Percentiles rank a stretch among this genome's conserved stretches.
phyloP scores from a whole-genome alignment of 2,329 filamentous ascomycete species.

The Microcera coccophila region DNA sequence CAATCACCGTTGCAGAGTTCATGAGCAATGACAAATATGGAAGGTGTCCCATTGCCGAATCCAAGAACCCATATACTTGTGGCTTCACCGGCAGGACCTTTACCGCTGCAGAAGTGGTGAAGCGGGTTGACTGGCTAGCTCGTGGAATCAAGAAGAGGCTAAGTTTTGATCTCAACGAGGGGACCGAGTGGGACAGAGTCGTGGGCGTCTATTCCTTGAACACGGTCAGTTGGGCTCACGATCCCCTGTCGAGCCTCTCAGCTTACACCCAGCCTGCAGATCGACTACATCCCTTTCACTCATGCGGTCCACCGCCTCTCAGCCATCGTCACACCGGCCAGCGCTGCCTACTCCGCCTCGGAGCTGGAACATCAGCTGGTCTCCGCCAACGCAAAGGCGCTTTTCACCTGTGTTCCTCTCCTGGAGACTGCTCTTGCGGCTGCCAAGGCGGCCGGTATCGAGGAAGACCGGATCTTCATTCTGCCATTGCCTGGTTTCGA shows the following conservation, averaged over 20 bases:
- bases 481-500: conserved; percentile 61
- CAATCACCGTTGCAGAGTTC: conserved; percentile 71
- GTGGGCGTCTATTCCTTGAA: conserved; percentile 75
- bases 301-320: conserved; percentile 72
- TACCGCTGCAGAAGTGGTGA: conserved; percentile 57
- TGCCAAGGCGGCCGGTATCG: conserved; percentile 59
- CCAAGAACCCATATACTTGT: conserved; percentile 71
- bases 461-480: conserved; percentile 62
- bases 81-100: conserved; percentile 68
- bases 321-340: conserved; percentile 71
- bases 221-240: conserved; percentile 51
- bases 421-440: conserved; percentile 62
- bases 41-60: conserved; percentile 58
- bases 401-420: conserved; percentile 69
- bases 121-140: conserved; percentile 64
- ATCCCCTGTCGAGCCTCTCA: neutral
- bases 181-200: conserved; percentile 78
- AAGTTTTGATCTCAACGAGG: conserved; percentile 65
- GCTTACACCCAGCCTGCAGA: conserved; percentile 38
- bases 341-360: conserved; percentile 65
- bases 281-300: conserved; percentile 69
- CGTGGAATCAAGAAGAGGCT: conserved; percentile 67
- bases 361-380: conserved; percentile 71
- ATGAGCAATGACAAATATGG: conserved; percentile 70
- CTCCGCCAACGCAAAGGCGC: conserved; percentile 62